Conservation (phyloP, 2,329 filamentous ascomycete genomes). For the Beauveria sp. region DNA sequence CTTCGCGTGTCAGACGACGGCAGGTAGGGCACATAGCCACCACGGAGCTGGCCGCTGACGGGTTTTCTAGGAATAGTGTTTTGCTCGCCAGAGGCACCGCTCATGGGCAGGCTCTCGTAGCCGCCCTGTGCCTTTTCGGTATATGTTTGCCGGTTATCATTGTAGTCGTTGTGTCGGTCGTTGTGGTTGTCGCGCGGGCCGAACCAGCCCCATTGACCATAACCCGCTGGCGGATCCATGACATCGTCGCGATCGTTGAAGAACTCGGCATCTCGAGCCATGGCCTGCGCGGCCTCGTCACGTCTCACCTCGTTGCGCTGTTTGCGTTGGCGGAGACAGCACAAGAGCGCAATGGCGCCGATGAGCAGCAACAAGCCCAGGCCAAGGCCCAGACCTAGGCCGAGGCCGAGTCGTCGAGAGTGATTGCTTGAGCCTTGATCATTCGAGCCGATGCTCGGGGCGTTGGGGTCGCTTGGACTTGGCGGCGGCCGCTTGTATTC, state of each 20-base stretch:
- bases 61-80: slow-evolving; percentile 28
- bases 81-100: slow-evolving; percentile 17
- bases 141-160: not conserved
- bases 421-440: slow-evolving; percentile 13
- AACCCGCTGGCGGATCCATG: slow-evolving; percentile 25
- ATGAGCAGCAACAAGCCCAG: slow-evolving; percentile 41
- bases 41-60: slow-evolving; percentile 21
- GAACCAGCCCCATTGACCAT: slow-evolving; percentile 20
- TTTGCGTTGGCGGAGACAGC: slow-evolving; percentile 39
- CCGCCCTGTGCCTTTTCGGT: slow-evolving; percentile 32
- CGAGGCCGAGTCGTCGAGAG: slow-evolving; percentile 43
- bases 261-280: slow-evolving; percentile 41
- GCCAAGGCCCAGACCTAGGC: slow-evolving; percentile 59
- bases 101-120: slow-evolving; percentile 40
- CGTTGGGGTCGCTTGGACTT: slow-evolving; percentile 13
- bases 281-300: slow-evolving; percentile 39
- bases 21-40: slow-evolving; percentile 24
- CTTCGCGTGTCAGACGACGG: slow-evolving; percentile 18
- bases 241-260: slow-evolving; percentile 41
- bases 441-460: slow-evolving; percentile 17
- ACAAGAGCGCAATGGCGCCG: slow-evolving; percentile 38
- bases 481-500: slow-evolving; percentile 40
- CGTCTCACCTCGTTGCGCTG: slow-evolving; percentile 26
- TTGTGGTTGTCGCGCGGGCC: slow-evolving; percentile 19
- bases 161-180: not conserved